Conservation (phyloP, 129 eudicot genomes). For the Flaveria robusta region DNA sequence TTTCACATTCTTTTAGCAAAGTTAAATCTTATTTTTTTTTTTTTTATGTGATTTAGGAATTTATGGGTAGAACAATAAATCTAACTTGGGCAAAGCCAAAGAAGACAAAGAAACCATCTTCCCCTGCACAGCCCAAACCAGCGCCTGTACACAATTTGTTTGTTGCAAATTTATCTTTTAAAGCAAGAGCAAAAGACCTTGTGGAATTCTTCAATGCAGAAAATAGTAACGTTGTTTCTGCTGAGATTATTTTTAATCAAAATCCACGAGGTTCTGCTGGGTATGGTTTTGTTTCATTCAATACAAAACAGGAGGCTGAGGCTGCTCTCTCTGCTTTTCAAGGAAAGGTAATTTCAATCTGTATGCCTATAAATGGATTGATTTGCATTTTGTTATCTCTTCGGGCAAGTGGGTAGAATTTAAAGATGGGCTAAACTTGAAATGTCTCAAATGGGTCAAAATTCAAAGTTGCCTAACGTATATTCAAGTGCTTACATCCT, state of each 20-base stretch:
- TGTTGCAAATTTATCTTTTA: slow-evolving; percentile 69
- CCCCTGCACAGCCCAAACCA: slow-evolving; percentile 55
- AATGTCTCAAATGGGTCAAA: not conserved
- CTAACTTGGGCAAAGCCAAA: slow-evolving; percentile 79
- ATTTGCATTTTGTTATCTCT: not conserved
- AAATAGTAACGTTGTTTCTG: slow-evolving; percentile 63
- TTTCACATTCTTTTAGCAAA: slow-evolving; percentile 8
- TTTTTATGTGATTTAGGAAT: slow-evolving; percentile 51
- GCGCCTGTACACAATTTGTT: slow-evolving; percentile 71
- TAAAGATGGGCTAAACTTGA: not conserved
- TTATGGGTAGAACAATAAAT: slow-evolving; percentile 72
- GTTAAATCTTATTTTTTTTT: not conserved
- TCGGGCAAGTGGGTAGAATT: not conserved
- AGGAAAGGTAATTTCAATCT: slow-evolving; percentile 63
- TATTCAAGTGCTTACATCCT: not conserved
- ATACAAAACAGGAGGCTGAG: slow-evolving; percentile 73
- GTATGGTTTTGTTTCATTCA: slow-evolving; percentile 83
- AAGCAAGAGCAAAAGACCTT: slow-evolving; percentile 79
- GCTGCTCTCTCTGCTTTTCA: slow-evolving; percentile 68
- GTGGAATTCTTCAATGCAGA: slow-evolving; percentile 70
- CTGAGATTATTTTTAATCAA: slow-evolving; percentile 68
- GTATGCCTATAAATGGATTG: not conserved
- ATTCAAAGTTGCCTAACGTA: not conserved
- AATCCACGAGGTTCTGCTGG: slow-evolving; percentile 76
- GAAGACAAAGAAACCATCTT: slow-evolving; percentile 41